Evolutionary conservation across 805 yeast genomes (phyloP).

Genomic region (Candida awuae): DNA sequence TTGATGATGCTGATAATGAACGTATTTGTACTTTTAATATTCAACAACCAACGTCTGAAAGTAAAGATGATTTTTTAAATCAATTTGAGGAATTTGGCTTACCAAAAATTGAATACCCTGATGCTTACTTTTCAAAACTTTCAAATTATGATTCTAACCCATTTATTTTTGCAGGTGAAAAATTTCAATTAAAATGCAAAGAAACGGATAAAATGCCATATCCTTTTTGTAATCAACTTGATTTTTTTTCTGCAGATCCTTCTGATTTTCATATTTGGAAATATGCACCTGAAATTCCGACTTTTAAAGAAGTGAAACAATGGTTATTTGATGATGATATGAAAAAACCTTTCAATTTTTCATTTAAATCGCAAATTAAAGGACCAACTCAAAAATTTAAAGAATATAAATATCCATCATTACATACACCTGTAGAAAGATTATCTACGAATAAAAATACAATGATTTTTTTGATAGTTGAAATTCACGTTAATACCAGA

Average conservation of each 20-base stretch:
- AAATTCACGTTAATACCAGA: conserved; percentile 57
- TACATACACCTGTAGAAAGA: conserved; percentile 24
- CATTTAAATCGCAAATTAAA: conserved; percentile 43
- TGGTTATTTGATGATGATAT: conserved; percentile 27
- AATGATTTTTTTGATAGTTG: conserved; percentile 55
- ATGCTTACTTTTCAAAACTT: conserved; percentile 54
- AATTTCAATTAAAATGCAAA: conserved; percentile 39
- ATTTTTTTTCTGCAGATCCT: not conserved
- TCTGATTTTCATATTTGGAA: conserved; percentile 9
- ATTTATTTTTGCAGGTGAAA: conserved; percentile 59
- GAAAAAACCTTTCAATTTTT: conserved; percentile 7
- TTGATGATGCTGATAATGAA: not conserved
- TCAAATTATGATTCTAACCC: conserved; percentile 48
- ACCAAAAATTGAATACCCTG: conserved; percentile 46
- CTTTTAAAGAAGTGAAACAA: conserved; percentile 28
- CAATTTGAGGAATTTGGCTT: conserved; percentile 38
- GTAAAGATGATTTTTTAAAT: conserved; percentile 17
- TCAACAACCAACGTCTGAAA: conserved; percentile 15
- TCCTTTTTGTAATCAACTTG: conserved; percentile 6
- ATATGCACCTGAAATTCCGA: conserved; percentile 37
- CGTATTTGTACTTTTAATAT: conserved; percentile 2
- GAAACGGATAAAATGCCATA: conserved; percentile 24
- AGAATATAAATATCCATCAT: conserved; percentile 33
- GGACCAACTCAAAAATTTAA: conserved; percentile 35
- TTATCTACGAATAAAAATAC: conserved; percentile 33